Base-by-base conservation (phyloP, 2,329 filamentous ascomycete species). In the Didymella arachidicola region DNA sequence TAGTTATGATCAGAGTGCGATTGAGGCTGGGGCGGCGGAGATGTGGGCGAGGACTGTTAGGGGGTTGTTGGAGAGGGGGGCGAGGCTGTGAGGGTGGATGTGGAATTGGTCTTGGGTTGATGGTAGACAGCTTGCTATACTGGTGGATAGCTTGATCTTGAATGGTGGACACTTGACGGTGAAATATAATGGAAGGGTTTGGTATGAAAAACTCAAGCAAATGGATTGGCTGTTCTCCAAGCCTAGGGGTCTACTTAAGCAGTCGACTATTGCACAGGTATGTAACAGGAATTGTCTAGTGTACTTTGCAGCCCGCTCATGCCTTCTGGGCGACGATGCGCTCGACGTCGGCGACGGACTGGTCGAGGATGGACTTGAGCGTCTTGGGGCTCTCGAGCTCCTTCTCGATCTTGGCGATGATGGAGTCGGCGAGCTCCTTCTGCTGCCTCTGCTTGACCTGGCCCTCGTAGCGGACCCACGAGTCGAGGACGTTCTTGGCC, bases 391-490 rank as follows among this genome's bases (percentile, higher is more conserved):
- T 97, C 87, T 97, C 92, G 59, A 99, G 88, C 86, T 98, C 94
- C 88, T 98, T 98, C 82, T 91, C 89, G 78, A 98, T 95, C 88
- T 97, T 99, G 85, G 90, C 88, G 76, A 99, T 98, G 81, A 99
- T 85, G 80, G 83, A 87, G 78, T 96, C 89, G 66, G 95, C 92
- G 68, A 99, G 88, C 86, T 99, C 95, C 82, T 86, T 89, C 87
- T 99, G 95, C 86, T 99, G 93, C 80, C 95, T 90, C 85, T 94
- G 90, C 91, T 98, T 99, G 77, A 99, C 93, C 86, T 98, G 95
- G 73, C 91, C 84, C 85, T 99, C 95, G 82, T 99, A 99, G 79
- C 95, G 91, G 67, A 98, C 93, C 96, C 95, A 99, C 58, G 93
- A 97, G 80, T 99, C 95, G 67, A 99, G 89, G 60, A 98, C 95